A percentile compares a stretch with the other conserved stretches of the same genome.
phyloP scores from a whole-genome alignment of 441 rosid genomes.

The Pelargonium fulgidum region DNA sequence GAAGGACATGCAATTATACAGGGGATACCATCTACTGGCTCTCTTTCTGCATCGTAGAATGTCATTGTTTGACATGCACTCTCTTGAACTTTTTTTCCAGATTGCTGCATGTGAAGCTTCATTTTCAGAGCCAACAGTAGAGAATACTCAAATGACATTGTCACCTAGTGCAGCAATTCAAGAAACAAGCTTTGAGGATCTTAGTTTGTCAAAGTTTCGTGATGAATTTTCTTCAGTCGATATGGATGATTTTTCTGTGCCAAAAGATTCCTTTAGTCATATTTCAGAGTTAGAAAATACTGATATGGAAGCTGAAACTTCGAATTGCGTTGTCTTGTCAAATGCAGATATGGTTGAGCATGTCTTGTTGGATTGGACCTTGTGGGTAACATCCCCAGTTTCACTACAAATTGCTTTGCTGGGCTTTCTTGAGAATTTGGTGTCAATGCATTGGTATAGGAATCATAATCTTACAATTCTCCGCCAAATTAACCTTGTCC shows the following conservation, averaged over 20 bases:
- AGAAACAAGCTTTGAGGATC: slow-evolving; percentile 80
- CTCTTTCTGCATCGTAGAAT: slow-evolving; percentile 90
- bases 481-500: slow-evolving; percentile 93
- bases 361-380: slow-evolving; percentile 98
- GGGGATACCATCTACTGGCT: slow-evolving; percentile 99
- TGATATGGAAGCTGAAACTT: slow-evolving; percentile 77
- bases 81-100: slow-evolving; percentile 91
- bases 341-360: slow-evolving; percentile 99
- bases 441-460: slow-evolving; percentile 99
- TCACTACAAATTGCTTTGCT: slow-evolving; percentile 89
- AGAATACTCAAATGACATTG: slow-evolving; percentile 37
- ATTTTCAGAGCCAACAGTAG: slow-evolving; percentile 74
- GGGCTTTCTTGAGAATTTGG: slow-evolving; percentile 96
- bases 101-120: slow-evolving; percentile 99
- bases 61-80: slow-evolving; percentile 95
- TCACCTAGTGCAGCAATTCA: slow-evolving; percentile 50
- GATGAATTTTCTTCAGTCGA: slow-evolving; percentile 87
- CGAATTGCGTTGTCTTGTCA: slow-evolving; percentile 96
- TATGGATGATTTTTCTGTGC: slow-evolving; percentile 90
- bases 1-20: slow-evolving; percentile 90
- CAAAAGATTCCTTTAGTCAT: slow-evolving; percentile 88
- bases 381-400: slow-evolving; percentile 94
- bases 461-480: slow-evolving; percentile 94
- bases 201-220: slow-evolving; percentile 70
- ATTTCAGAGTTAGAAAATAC: slow-evolving; percentile 88